These are phyloP conservation scores for Mrakia frigida DNA, from an alignment of 768 basidiomycete genomes.

Conservation along the genomic window DNA sequence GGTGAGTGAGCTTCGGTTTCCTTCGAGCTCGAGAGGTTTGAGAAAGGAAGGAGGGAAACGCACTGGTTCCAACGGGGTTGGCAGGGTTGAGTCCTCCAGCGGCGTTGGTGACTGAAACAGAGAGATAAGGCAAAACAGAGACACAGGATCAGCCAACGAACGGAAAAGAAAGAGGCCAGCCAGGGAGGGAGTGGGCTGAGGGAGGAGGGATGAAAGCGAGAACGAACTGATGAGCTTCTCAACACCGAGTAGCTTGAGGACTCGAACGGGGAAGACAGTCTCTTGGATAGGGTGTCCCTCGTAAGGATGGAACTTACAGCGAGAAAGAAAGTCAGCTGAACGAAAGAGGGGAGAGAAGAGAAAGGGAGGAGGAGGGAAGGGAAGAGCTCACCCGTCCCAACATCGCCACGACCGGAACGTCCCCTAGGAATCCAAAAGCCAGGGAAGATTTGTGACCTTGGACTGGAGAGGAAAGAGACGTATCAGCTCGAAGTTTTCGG, in stretches of 20 bases:
- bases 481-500: not conserved
- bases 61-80: conserved; percentile 75
- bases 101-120: conserved; percentile 71
- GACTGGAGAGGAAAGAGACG: conserved; percentile 50
- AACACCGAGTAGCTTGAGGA: conserved; percentile 72
- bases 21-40: not conserved
- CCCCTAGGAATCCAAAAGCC: conserved; percentile 72
- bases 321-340: no score
- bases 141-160: no score
- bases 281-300: conserved; percentile 69
- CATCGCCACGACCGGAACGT: conserved; percentile 78
- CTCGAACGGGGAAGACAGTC: conserved; percentile 70
- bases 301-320: conserved; percentile 62
- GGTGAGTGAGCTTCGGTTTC: not conserved
- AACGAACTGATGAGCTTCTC: conserved; percentile 66
- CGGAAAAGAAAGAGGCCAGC: not conserved
- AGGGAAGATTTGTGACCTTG: conserved; percentile 66
- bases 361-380: not conserved
- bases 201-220: not conserved
- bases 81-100: conserved; percentile 70
- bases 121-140: no score
- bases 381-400: conserved; percentile 63
- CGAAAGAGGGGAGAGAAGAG: no score
- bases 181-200: not conserved
- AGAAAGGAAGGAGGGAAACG: conserved; percentile 36